Evolutionary conservation across 2,329 filamentous ascomycete genomes (phyloP).

Genomic region (Phymatotrichopsis omnivora): DNA sequence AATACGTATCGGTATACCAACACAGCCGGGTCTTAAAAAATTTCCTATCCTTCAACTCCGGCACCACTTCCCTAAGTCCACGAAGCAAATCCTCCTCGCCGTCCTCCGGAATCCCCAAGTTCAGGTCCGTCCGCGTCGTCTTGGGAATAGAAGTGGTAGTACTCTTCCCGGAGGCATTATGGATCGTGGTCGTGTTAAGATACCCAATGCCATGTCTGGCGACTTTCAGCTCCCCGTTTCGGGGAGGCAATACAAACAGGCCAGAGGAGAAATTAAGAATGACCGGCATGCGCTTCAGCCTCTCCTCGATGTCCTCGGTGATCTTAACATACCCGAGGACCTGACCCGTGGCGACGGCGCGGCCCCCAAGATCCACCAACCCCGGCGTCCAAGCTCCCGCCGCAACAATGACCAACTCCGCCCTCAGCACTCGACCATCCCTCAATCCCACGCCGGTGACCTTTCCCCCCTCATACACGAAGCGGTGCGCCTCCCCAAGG

Average conservation of each 20-base stretch:
- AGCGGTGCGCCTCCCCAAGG: constrained; percentile 36
- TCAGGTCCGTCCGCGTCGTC: constrained; percentile 42
- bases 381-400: constrained; percentile 78
- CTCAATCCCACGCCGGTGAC: constrained; percentile 50
- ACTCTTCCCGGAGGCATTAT: neutral
- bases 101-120: constrained; percentile 46
- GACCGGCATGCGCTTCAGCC: constrained; percentile 56
- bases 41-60: constrained; percentile 48
- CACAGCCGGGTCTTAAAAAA: constrained; percentile 56
- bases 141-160: constrained; percentile 31
- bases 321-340: constrained; percentile 67
- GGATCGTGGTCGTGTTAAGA: constrained; percentile 7
- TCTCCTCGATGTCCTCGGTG: constrained; percentile 56
- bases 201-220: constrained; percentile 57
- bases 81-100: constrained; percentile 51
- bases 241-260: constrained; percentile 64
- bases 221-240: constrained; percentile 52
- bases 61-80: constrained; percentile 52
- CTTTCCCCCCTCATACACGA: constrained; percentile 33
- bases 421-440: constrained; percentile 44
- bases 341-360: constrained; percentile 73
- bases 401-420: constrained; percentile 68
- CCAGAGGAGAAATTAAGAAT: constrained; percentile 60
- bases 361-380: constrained; percentile 66
- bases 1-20: constrained; percentile 62